Evolutionary conservation across 2,329 filamentous ascomycete genomes (phyloP).

Genomic region (Beauveria varroae): DNA sequence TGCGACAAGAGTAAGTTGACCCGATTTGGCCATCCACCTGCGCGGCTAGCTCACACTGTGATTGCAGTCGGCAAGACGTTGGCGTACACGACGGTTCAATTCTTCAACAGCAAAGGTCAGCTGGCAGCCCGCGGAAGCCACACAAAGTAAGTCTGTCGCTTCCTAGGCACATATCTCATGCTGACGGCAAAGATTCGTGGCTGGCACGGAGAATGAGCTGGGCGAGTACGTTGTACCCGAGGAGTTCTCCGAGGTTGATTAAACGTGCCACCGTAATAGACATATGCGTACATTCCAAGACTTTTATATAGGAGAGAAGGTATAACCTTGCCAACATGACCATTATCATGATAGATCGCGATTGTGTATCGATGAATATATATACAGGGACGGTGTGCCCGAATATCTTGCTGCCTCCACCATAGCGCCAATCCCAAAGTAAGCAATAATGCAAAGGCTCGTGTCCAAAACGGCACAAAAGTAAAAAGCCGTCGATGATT

Average conservation of each 20-base stretch:
- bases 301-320: neutral
- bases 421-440: neutral
- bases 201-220: slow-evolving; percentile 28
- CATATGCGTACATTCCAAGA: neutral
- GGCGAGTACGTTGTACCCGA: slow-evolving; percentile 31
- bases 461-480: neutral
- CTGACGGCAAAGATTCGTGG: slow-evolving; percentile 33
- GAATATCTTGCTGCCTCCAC: neutral
- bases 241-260: slow-evolving; percentile 27
- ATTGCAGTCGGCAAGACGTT: slow-evolving; percentile 53
- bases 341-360: neutral
- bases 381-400: neutral
- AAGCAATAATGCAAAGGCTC: neutral
- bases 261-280: neutral
- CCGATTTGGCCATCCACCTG: no score
- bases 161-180: neutral
- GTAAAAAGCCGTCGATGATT: neutral
- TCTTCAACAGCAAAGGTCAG: slow-evolving; percentile 51
- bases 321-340: neutral
- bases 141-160: slow-evolving; percentile 45
- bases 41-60: neutral
- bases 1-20: slow-evolving; percentile 52
- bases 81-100: slow-evolving; percentile 53
- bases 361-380: neutral
- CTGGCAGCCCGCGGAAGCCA: slow-evolving; percentile 56